These are phyloP conservation scores for Glutinoglossum americanum DNA, from an alignment of 495 filamentous ascomycete genomes.

Conservation along the genomic window DNA sequence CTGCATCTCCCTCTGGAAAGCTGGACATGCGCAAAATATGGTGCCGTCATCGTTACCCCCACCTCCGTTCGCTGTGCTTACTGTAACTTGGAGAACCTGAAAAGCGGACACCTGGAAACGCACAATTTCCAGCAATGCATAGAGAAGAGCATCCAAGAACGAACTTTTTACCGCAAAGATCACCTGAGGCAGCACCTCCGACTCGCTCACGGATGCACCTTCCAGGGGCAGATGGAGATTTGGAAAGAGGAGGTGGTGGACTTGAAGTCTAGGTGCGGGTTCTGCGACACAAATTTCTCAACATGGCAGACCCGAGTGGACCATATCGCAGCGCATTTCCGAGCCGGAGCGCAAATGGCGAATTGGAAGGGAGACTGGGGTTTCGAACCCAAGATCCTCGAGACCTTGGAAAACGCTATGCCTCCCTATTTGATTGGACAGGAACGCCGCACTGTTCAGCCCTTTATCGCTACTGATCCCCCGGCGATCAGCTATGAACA, in stretches of 20 bases:
- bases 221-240: conserved; percentile 38
- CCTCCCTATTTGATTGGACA: conserved; percentile 20
- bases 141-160: conserved; percentile 36
- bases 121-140: conserved; percentile 54
- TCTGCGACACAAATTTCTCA: conserved; percentile 33
- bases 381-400: conserved; percentile 34
- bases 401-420: conserved; percentile 15
- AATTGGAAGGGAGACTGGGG: conserved; percentile 60
- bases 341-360: conserved; percentile 39
- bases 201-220: conserved; percentile 49
- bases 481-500: conserved; percentile 16
- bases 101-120: conserved; percentile 37
- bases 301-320: conserved; percentile 41
- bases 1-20: conserved; percentile 56
- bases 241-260: conserved; percentile 41
- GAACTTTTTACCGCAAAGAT: conserved; percentile 70
- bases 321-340: conserved; percentile 50
- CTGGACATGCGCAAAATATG: conserved; percentile 58
- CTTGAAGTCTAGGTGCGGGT: conserved; percentile 48
- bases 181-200: conserved; percentile 64
- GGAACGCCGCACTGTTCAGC: conserved; percentile 20
- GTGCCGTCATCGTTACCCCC: conserved; percentile 28
- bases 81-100: conserved; percentile 37
- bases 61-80: conserved; percentile 39
- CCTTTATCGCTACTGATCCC: conserved; percentile 11